A percentile compares a stretch with the other conserved stretches of the same genome.
Conservation (phyloP, 768 basidiomycete species). For the Erythrobasidium yunnanense region DNA sequence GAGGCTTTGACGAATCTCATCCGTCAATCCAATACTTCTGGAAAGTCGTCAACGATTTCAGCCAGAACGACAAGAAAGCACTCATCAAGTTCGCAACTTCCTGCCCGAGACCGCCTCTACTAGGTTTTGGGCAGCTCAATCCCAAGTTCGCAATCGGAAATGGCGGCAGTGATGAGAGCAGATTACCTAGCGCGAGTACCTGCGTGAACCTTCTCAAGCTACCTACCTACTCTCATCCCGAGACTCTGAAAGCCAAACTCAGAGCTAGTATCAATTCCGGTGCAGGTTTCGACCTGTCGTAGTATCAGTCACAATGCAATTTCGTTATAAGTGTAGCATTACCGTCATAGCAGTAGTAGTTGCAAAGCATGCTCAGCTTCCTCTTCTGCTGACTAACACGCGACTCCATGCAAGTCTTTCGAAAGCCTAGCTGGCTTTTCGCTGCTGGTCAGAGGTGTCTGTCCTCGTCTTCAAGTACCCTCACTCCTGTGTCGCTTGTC, state of each 20-base stretch:
- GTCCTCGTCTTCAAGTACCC: too few species aligned
- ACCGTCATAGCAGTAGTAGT: not conserved
- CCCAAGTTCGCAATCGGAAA: constrained; percentile 84
- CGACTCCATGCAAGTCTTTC: too few species aligned
- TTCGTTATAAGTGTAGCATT: not conserved
- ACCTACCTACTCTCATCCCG: constrained; percentile 58
- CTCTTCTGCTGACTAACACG: too few species aligned
- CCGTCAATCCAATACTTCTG: constrained; percentile 69
- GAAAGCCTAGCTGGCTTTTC: not conserved
- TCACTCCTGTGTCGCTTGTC: constrained; percentile 12
- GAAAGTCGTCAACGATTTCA: constrained; percentile 70
- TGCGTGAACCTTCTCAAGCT: constrained; percentile 60
- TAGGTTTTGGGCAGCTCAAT: constrained; percentile 74
- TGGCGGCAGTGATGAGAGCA: constrained; percentile 55
- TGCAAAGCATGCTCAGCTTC: too few species aligned
- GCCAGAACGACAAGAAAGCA: constrained; percentile 64
- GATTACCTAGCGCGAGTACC: constrained; percentile 34
- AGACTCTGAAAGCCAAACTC: constrained; percentile 58
- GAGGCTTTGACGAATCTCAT: constrained; percentile 60
- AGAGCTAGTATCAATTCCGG: constrained; percentile 61
- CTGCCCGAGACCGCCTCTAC: constrained; percentile 73
- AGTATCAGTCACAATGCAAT: constrained; percentile 1
- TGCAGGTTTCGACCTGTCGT: constrained; percentile 89
- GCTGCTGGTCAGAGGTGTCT: too few species aligned
- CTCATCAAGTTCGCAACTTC: constrained; percentile 81